Base-by-base conservation (phyloP, 805 yeast species). In the Yamadazyma endophytica region DNA sequence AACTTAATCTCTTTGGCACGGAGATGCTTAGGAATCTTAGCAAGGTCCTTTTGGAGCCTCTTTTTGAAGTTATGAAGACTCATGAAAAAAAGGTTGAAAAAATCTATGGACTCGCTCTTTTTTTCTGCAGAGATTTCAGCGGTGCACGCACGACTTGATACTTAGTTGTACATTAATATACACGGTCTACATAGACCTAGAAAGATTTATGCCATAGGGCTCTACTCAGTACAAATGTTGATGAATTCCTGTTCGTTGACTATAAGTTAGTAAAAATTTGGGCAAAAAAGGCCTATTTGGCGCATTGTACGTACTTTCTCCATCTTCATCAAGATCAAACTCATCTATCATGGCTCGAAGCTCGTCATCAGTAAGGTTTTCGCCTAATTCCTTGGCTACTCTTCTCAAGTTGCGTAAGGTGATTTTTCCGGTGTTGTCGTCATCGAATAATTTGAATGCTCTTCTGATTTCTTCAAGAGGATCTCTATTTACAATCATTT, bases 321-420 rank as follows among this genome's bases (percentile, higher is more conserved):
- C 97, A 56, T 92, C 97, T 34, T 86, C 95, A 54, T 92, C 97
- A 31, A 89, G 62, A 60, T 92, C 99, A 52, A 92, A 92, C 56
- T 90, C 97, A 40, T 89, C 96, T 43, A 92, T 92, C 98, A 92
- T 92, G 4, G 97, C 97, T 44, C 84, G 73, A 31, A 92, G 66
- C 51, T 92, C 98, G 37, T 87, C 96, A 45, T 92, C 99, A n/a
- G 86, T 79, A 36, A 92, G 63, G 46, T 82, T 84, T 56, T 92
- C 98, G 2, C 96, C 97, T 36, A 92, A 62, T 44, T 90, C 97
- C 46, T 84, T 83, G 8, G 97, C 92, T 2, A 90, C 95, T 39
- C 92, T 73, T 55, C 94, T 76, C 37, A 92, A 69, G 51, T 88
- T 84, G 43, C 89, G 73, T 29, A 90, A 64, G 34, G 83, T 76